Evolutionary conservation across 192 early-diverging fungal genomes (phyloP), one percentile per base, ranked within the genome.

Genomic region (Backusella luteola): DNA sequence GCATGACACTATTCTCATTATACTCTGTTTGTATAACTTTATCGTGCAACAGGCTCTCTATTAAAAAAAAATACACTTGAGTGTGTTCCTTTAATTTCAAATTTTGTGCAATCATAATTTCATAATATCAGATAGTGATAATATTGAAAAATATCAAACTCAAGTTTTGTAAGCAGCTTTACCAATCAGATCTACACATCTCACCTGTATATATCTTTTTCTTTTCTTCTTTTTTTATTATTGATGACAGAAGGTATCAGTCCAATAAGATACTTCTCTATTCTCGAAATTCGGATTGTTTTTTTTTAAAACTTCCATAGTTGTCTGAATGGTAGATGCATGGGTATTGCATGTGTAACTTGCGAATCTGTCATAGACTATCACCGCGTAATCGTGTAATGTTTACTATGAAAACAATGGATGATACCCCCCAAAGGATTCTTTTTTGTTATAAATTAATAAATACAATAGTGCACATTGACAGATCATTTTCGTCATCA

Each of bases 301-400:
- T 52, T 59, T 59, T 59, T 23, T 59, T 23, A 2, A 59, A 59
- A 53, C 52, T 59, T 23, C 53, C 53, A 59, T 59, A 59, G 53
- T 59, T 59, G 53, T 59, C 53, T 59, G 53, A 59, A 59, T 59
- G 53, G 53, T 59, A 59, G 53, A 59, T 59, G 53, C 53, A 59
- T 59, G 53, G 53, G 53, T 59, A 26, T 59, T 23, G 53, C 53
- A 59, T 59, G 53, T 59, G 53, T 59, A 23, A 59, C 53, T 23
- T 7, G 11, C 9, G 1, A 23, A 63, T 63, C 56, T 63, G 56
- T 29, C 56, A 63, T 63, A 23, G 56, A 12, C 21, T 63, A 63
- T 63, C 8, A 2, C 56, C 8, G 23, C 3, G 23, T 29, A 26
- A 63, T 63, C 23, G 56, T 29, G 56, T 63, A 63, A 63, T 26